These are phyloP conservation scores for Fusarium decemcellulare DNA, from an alignment of 2,329 filamentous ascomycete species.

Conservation along the genomic window DNA sequence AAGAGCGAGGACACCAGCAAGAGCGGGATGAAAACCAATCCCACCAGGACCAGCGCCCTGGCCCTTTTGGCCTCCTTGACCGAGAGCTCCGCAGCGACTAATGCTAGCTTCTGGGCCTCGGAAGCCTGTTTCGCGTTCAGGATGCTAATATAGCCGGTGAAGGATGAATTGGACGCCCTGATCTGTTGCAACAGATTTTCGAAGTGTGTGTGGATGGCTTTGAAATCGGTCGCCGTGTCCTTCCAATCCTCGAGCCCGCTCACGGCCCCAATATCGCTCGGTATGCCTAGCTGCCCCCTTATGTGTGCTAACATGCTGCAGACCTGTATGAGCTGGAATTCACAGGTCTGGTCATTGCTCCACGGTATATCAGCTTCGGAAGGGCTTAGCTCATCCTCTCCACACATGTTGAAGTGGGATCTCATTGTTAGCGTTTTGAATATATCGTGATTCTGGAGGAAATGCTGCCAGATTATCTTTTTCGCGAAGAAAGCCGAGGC, in stretches of 20 bases:
- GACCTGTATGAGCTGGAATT: background rate
- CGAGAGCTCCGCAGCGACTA: background rate
- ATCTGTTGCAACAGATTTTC: background rate
- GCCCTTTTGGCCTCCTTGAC: background rate
- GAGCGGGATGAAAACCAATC: constrained; percentile 12
- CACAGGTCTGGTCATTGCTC: background rate
- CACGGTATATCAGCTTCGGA: background rate
- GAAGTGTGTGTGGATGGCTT: background rate
- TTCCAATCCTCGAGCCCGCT: background rate
- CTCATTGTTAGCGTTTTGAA: background rate
- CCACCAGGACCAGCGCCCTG: background rate
- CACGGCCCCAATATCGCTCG: background rate
- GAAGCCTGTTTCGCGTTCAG: background rate
- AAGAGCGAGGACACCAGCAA: background rate
- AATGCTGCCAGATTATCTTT: constrained; percentile 2
- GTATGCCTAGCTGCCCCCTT: background rate
- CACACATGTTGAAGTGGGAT: background rate
- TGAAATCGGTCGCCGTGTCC: background rate
- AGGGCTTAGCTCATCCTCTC: background rate
- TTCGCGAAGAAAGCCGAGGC: background rate
- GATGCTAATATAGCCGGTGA: background rate
- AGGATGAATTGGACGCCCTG: background rate
- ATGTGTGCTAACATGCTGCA: background rate
- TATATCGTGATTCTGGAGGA: background rate
- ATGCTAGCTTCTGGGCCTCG: background rate